These are phyloP conservation scores for Graphiopsis chlorocephala DNA, from an alignment of 2,329 filamentous ascomycete species.

Conservation along the genomic window DNA sequence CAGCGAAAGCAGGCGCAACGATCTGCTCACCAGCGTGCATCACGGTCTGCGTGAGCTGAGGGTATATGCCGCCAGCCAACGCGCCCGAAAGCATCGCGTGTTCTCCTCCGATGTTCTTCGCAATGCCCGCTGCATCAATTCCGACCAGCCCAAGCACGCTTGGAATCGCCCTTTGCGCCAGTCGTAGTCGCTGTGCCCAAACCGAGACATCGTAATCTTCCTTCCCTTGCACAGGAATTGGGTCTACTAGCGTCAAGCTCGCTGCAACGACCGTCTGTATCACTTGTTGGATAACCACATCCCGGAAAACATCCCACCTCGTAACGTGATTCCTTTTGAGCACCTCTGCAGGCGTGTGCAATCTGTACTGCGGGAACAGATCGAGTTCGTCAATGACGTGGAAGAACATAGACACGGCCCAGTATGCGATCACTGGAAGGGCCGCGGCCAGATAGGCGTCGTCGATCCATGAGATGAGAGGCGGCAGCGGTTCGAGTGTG, in stretches of 20 bases:
- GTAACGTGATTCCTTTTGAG: conserved; percentile 81
- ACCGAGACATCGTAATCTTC: conserved; percentile 84
- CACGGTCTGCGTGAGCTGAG: conserved; percentile 59
- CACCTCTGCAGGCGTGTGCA: conserved; percentile 93
- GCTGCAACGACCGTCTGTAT: conserved; percentile 76
- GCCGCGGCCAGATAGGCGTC: conserved; percentile 77
- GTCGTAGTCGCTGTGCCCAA: conserved; percentile 79
- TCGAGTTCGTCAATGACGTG: conserved; percentile 84
- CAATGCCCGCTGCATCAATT: conserved; percentile 71
- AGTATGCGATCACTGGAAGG: conserved; percentile 81
- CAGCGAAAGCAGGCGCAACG: conserved; percentile 68
- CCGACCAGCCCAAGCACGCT: conserved; percentile 68
- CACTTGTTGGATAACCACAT: conserved; percentile 87
- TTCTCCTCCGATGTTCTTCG: conserved; percentile 68
- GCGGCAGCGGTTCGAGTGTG: conserved; percentile 64
- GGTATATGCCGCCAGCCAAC: conserved; percentile 78
- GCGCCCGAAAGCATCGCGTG: conserved; percentile 73
- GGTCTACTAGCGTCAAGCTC: conserved; percentile 68
- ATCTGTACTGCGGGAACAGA: conserved; percentile 82
- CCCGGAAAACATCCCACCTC: conserved; percentile 79
- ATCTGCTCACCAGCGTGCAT: conserved; percentile 50
- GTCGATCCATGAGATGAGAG: conserved; percentile 73
- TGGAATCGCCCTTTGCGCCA: conserved; percentile 77
- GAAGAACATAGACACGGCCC: conserved; percentile 80
- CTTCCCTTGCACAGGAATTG: conserved; percentile 69